phyloP scores from a whole-genome alignment of 2,329 filamentous ascomycete genomes.

The Penicillium brevicompactum region DNA sequence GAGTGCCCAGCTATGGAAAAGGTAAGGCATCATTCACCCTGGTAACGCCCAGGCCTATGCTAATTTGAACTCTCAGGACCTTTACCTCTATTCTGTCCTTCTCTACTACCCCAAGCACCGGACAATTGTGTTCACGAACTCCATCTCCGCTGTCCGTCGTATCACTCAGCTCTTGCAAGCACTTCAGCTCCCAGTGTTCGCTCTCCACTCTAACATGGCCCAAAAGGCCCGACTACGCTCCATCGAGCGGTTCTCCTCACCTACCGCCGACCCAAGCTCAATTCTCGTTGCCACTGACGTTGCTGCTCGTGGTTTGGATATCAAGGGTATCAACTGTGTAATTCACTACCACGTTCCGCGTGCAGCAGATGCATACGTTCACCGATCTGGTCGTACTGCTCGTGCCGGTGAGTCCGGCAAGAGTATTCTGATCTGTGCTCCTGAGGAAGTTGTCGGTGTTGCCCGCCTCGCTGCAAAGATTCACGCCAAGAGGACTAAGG shows the following conservation, averaged over 20 bases:
- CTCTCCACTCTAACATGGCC: constrained; percentile 89
- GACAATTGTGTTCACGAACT: constrained; percentile 92
- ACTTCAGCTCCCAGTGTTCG: constrained; percentile 73
- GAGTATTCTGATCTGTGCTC: constrained; percentile 84
- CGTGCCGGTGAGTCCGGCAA: constrained; percentile 76
- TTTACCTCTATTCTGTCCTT: constrained; percentile 87
- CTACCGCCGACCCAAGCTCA: constrained; percentile 55
- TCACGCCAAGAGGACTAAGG: constrained; percentile 64
- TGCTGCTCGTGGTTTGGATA: constrained; percentile 90
- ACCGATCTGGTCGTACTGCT: constrained; percentile 91
- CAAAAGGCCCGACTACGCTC: constrained; percentile 95
- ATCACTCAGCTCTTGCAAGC: constrained; percentile 82
- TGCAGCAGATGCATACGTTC: constrained; percentile 89
- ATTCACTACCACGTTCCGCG: constrained; percentile 95
- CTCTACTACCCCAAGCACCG: constrained; percentile 79
- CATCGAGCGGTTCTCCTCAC: constrained; percentile 80
- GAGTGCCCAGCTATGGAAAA: constrained; percentile 95
- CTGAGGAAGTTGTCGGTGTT: constrained; percentile 86
- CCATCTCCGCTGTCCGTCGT: constrained; percentile 87
- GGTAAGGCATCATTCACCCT: constrained; percentile 46
- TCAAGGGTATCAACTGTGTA: constrained; percentile 83
- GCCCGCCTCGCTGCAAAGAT: constrained; percentile 84
- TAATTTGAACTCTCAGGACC: constrained; percentile 58
- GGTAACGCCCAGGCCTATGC: neutral
- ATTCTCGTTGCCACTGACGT: constrained; percentile 94